Evolutionary conservation across 2,329 filamentous ascomycete species (phyloP).

Genomic region (Stagonosporopsis rhizophila): DNA sequence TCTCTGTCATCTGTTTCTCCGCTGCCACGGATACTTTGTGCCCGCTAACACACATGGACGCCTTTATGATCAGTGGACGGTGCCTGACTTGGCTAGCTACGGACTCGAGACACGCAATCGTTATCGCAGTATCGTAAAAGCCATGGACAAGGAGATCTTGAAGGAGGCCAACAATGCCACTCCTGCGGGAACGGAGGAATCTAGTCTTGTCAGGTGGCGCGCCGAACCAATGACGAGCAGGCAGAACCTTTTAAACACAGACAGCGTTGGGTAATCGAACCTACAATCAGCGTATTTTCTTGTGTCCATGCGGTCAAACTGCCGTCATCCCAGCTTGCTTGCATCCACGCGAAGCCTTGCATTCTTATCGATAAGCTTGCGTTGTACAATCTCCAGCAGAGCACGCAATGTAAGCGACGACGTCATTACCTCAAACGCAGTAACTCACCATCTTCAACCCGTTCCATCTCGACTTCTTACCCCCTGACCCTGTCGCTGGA

Average conservation of each 20-base stretch:
- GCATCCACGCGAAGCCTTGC: not conserved
- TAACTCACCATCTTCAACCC: not conserved
- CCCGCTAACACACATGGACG: conserved; percentile 16
- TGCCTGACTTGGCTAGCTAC: conserved; percentile 8
- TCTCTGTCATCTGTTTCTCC: conserved; percentile 13
- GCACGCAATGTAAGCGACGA: conserved; percentile 15
- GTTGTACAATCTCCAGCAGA: not conserved
- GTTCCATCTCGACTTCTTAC: too few relatives aligned
- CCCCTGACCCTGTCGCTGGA: not conserved
- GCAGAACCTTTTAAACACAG: conserved; percentile 4
- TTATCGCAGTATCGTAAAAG: conserved; percentile 6
- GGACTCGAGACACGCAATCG: not conserved
- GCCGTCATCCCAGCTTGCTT: not conserved
- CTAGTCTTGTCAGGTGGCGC: conserved; percentile 9
- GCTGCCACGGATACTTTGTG: conserved; percentile 4
- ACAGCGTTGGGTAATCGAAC: not conserved
- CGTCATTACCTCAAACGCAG: conserved; percentile 1
- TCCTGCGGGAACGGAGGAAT: not conserved
- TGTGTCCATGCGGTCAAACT: not conserved
- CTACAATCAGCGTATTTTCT: not conserved
- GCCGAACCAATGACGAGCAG: conserved; percentile 18
- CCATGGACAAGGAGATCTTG: conserved; percentile 3
- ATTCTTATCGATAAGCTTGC: conserved; percentile 7
- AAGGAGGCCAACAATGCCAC: not conserved
- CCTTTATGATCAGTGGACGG: conserved; percentile 17